Percentiles rank a stretch among this genome's conserved stretches.
Evolutionary conservation across 495 filamentous ascomycete genomes (phyloP).

Genomic region (Letharia columbiana): DNA sequence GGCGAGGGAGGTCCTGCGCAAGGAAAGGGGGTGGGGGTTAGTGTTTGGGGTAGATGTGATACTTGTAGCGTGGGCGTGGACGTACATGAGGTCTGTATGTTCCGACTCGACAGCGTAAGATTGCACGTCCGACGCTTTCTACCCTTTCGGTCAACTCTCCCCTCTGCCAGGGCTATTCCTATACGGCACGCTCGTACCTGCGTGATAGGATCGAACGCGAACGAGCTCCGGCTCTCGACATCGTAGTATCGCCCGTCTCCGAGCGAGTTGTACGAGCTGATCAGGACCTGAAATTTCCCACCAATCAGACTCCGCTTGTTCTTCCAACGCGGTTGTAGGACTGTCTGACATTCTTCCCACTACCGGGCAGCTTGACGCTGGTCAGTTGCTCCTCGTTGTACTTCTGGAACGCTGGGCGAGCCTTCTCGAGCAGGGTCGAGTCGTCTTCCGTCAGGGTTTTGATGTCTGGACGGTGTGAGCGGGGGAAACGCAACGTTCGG

Average conservation of each 20-base stretch:
- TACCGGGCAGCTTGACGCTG: constrained; percentile 79
- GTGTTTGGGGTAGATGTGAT: background rate
- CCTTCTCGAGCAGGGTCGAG: constrained; percentile 55
- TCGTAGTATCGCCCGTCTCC: constrained; percentile 81
- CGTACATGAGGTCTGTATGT: constrained; percentile 69
- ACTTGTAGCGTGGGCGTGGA: background rate
- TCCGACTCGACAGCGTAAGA: constrained; percentile 71
- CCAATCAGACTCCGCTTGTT: background rate
- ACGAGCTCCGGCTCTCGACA: constrained; percentile 74
- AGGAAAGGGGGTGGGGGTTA: background rate
- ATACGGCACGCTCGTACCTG: constrained; percentile 43
- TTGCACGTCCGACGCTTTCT: constrained; percentile 80
- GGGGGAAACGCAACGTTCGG: background rate
- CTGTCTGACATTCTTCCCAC: constrained; percentile 57
- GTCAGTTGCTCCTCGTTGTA: constrained; percentile 94
- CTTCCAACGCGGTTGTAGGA: constrained; percentile 16
- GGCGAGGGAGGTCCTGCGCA: constrained; percentile 62
- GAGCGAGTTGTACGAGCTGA: constrained; percentile 77
- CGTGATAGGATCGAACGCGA: constrained; percentile 74
- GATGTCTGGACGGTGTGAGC: constrained; percentile 54
- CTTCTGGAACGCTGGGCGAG: constrained; percentile 76
- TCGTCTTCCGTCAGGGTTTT: constrained; percentile 71
- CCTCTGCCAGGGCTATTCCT: background rate
- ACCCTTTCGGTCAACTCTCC: background rate
- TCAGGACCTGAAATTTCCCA: constrained; percentile 51